A percentile compares a stretch with the other conserved stretches of the same genome.
Evolutionary conservation across 805 yeast genomes (phyloP).

Genomic region (Ogataea ramenticola): DNA sequence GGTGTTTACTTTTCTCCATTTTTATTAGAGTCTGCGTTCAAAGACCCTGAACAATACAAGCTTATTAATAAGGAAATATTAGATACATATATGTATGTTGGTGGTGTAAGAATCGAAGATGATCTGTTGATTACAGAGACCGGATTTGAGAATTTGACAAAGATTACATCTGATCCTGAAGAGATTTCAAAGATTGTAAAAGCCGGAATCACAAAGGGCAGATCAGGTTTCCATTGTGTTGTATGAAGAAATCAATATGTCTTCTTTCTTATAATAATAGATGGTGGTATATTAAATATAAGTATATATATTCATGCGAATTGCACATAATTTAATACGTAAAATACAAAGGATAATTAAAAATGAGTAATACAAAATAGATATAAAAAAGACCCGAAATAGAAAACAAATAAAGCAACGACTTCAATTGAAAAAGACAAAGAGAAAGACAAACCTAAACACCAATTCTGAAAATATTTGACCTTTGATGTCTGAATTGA

Average conservation of each 20-base stretch:
- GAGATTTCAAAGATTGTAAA: conserved; percentile 75
- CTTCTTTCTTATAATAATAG: too few relatives aligned
- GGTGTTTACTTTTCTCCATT: conserved; percentile 88
- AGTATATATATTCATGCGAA: background rate
- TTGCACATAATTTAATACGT: too few relatives aligned
- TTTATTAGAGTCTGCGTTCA: conserved; percentile 57
- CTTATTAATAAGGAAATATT: conserved; percentile 60
- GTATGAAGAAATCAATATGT: conserved; percentile 4
- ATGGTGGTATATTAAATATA: background rate
- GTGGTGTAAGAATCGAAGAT: conserved; percentile 98
- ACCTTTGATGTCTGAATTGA: conserved; percentile 81
- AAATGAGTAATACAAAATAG: background rate
- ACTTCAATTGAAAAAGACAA: background rate
- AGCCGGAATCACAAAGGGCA: conserved; percentile 57
- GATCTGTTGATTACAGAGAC: conserved; percentile 71
- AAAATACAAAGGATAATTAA: background rate
- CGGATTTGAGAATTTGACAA: conserved; percentile 79
- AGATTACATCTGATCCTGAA: conserved; percentile 76
- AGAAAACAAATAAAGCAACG: background rate
- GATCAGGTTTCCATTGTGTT: conserved; percentile 51
- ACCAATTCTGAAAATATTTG: conserved; percentile 70
- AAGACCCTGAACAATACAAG: conserved; percentile 40
- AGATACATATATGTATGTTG: conserved; percentile 76
- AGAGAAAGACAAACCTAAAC: conserved; percentile 24
- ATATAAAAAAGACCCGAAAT: background rate